Evolutionary conservation across 1,284 basidiomycete genomes (phyloP).

Genomic region (Boletus semigastroideus): DNA sequence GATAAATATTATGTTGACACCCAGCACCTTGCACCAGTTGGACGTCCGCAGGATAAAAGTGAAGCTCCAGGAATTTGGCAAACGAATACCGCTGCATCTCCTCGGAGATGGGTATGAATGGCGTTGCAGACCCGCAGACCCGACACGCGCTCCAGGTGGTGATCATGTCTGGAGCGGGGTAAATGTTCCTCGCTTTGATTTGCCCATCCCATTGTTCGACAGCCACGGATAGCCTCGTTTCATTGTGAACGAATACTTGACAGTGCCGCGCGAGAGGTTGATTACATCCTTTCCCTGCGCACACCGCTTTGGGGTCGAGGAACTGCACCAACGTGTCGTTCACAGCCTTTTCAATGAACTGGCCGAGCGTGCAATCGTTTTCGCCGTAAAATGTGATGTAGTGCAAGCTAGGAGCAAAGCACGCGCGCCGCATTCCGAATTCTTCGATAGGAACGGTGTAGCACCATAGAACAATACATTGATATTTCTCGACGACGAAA

Average conservation of each 20-base stretch:
- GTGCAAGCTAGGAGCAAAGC: constrained; percentile 66
- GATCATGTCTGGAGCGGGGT: constrained; percentile 69
- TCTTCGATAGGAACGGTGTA: constrained; percentile 73
- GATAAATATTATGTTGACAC: constrained; percentile 94
- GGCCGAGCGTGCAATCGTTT: constrained; percentile 89
- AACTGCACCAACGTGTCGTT: constrained; percentile 69
- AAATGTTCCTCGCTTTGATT: constrained; percentile 55
- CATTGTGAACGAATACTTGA: constrained; percentile 87
- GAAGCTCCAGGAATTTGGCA: constrained; percentile 89
- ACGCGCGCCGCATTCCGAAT: constrained; percentile 62
- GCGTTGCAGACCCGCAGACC: constrained; percentile 78
- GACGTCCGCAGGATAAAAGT: constrained; percentile 87
- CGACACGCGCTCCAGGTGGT: constrained; percentile 94
- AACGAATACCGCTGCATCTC: constrained; percentile 95
- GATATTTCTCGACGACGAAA: constrained; percentile 91
- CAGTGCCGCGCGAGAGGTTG: constrained; percentile 83
- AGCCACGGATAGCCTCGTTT: constrained; percentile 79
- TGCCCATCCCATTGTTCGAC: constrained; percentile 86
- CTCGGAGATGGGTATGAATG: constrained; percentile 87
- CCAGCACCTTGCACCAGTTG: constrained; percentile 79
- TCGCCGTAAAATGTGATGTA: constrained; percentile 91
- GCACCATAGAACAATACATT: constrained; percentile 78
- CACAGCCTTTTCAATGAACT: constrained; percentile 84
- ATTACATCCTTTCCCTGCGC: constrained; percentile 82
- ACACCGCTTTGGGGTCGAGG: constrained; percentile 72